Evolutionary conservation across 768 basidiomycete species (phyloP), one percentile per base, ranked within the genome.

Genomic region (Galerina marginata): DNA sequence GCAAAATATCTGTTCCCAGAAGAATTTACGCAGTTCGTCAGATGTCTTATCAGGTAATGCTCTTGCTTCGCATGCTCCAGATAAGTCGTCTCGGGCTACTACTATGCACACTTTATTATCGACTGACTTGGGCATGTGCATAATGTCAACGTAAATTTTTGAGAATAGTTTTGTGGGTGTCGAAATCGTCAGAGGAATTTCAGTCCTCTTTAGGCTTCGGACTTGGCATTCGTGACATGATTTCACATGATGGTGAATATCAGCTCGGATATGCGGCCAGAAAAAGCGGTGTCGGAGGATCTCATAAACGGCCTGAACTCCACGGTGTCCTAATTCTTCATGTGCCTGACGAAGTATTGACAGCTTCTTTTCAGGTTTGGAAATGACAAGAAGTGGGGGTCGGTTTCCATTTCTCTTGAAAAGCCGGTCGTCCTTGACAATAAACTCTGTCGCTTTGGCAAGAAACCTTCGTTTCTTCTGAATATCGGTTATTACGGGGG

Each of bases 191-290:
- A 59, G 70, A 4, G 68, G 72, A 26, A 78, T 66, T 5, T 60
- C 36, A 0, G 77, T 45, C 23, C 70, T 68, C 0, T 63, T 16
- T 0, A 63, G 54, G 0, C 69, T 67, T 1, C 68, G 56, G 0
- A 67, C 53, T 56, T 81, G 80, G 49, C 81, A 81, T 3, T 65
- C 49, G 48, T 79, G 74, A 54, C 80, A 81, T 0, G 74, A 67
- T 5, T 62, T 46, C 2, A 75, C 51, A 37, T 62, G 48, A 43
- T 51, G 39, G 14, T 62, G 25, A 6, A 55, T 25, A 33, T 60
- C 59, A 15, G 52, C 29, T 3, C 50, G 40, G 11, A 62, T 11
- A 23, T 62, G 39, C 10, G 60, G 55, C 60, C 60, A 62, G 37
- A 33, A 62, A 40, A 54, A 54, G 12, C 33, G 33, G 20, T 51